Base-by-base conservation (phyloP, 805 yeast species). In the Saturnispora zaruensis region DNA sequence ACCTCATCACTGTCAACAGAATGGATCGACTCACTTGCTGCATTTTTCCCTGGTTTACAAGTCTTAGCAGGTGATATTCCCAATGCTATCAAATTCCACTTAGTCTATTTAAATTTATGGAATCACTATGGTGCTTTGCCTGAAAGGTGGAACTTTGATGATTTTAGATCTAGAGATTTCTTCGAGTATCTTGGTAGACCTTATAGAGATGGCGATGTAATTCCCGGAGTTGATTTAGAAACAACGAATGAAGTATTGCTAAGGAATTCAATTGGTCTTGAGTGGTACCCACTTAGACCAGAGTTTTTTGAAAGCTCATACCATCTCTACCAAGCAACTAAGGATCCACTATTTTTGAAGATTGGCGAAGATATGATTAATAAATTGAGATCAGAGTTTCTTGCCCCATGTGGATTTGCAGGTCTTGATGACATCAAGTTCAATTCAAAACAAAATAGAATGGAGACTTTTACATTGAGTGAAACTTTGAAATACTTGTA, bases 271-370 rank as follows among this genome's bases (percentile, higher is more conserved):
- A 66, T 85, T 3, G 69, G 77, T 0, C 66, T 88, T 32, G 95
- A 87, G 61, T 90, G 96, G 96, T 90, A 87, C 59, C 96, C 96
- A 2, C 69, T 90, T 41, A 70, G 98, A 49, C 98, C 98, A 0
- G 98, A 90, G 62, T 87, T 89, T 57, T 75, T 87, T 41, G 98
- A 90, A 62, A 85, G 95, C 0, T 87, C 95, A 0, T 90, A 88
- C 64, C 82, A 83, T 60, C 67, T 90, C 14, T 89, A 84, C 60
- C 70, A 84, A 38, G 95, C 96, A 1, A 90, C 97, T 0, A 74
- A 71, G 50, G 98, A 90, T 62, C 96, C 96, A 2, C 73, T 88
- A 59, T 89, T 82, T 63, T 67, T 90, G 18, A 79, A 81, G 48
- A 77, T 87, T 28, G 97, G 96, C 1, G 79, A 78, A 52, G 72